Conservation (phyloP, 768 basidiomycete genomes). For the Hemileccinum impolitum region DNA sequence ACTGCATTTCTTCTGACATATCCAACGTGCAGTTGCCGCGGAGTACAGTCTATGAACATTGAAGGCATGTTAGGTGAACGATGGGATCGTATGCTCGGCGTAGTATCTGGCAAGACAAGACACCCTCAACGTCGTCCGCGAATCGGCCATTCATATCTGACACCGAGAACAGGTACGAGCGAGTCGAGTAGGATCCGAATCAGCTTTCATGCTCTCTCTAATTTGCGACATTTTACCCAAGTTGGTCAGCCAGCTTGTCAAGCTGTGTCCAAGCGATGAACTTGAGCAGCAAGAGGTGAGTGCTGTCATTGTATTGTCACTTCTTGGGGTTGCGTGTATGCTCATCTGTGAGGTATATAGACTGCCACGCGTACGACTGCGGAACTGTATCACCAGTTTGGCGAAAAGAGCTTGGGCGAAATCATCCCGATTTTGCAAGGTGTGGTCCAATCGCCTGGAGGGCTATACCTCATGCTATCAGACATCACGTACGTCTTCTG, state of each 20-base stretch:
- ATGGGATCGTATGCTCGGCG: constrained; percentile 84
- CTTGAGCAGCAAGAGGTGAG: constrained; percentile 87
- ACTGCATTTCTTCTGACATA: too few species aligned
- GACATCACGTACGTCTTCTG: constrained; percentile 74
- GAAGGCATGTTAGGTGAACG: constrained; percentile 88
- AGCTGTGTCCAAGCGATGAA: constrained; percentile 73
- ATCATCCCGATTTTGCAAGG: constrained; percentile 76
- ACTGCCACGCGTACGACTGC: constrained; percentile 82
- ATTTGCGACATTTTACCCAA: constrained; percentile 90
- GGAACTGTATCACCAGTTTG: constrained; percentile 93
- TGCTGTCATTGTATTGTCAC: not conserved
- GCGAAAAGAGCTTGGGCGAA: constrained; percentile 84
- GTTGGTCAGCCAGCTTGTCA: constrained; percentile 73
- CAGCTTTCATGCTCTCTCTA: constrained; percentile 24
- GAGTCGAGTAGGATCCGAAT: not conserved
- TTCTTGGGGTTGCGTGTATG: constrained; percentile 2
- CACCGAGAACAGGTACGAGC: constrained; percentile 75
- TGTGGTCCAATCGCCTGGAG: constrained; percentile 63
- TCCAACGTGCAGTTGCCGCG: too few species aligned
- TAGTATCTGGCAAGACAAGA: constrained; percentile 94
- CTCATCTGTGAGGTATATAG: constrained; percentile 36
- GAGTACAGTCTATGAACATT: too few species aligned
- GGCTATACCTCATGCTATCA: constrained; percentile 82
- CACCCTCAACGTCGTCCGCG: constrained; percentile 81
- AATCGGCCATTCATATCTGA: constrained; percentile 94